A percentile compares a stretch with the other conserved stretches of the same genome.
Evolutionary conservation across 805 yeast genomes (phyloP).

Genomic region (Zygotorulaspora danielsina): DNA sequence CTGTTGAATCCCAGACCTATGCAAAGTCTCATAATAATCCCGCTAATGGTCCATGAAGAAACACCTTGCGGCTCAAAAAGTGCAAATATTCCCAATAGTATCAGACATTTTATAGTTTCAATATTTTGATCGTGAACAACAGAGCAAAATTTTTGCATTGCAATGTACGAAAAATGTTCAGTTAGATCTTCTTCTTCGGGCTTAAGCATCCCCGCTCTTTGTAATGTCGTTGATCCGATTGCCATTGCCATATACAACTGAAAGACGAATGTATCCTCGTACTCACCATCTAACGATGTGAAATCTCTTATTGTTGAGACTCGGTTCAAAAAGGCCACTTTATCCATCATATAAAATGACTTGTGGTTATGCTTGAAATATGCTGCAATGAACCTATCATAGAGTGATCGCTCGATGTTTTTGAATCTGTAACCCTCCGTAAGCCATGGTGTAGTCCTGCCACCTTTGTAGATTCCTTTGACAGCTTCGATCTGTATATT

Average conservation of each 20-base stretch:
- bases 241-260: slow-evolving; percentile 52
- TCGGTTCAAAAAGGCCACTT: slow-evolving; percentile 35
- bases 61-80: slow-evolving; percentile 48
- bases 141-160: slow-evolving; percentile 39
- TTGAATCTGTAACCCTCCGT: slow-evolving; percentile 27
- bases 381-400: slow-evolving; percentile 40
- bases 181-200: slow-evolving; percentile 38
- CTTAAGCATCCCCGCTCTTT: slow-evolving; percentile 38
- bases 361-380: slow-evolving; percentile 45
- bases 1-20: slow-evolving; percentile 47
- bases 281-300: slow-evolving; percentile 28
- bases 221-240: slow-evolving; percentile 50
- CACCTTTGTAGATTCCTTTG: slow-evolving; percentile 31
- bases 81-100: slow-evolving; percentile 47
- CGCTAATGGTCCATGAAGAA: slow-evolving; percentile 50
- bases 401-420: slow-evolving; percentile 33
- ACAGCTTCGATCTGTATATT: slow-evolving; percentile 33
- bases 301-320: slow-evolving; percentile 34
- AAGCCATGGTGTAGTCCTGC: slow-evolving; percentile 27
- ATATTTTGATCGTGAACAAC: slow-evolving; percentile 40
- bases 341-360: slow-evolving; percentile 43
- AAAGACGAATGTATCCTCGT: slow-evolving; percentile 35
- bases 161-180: slow-evolving; percentile 40
- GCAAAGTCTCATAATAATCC: slow-evolving; percentile 43
- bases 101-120: slow-evolving; percentile 40